Evolutionary conservation across 2,329 filamentous ascomycete genomes (phyloP), one percentile per base, ranked within the genome.

Genomic region (Celoporthe dispersa): DNA sequence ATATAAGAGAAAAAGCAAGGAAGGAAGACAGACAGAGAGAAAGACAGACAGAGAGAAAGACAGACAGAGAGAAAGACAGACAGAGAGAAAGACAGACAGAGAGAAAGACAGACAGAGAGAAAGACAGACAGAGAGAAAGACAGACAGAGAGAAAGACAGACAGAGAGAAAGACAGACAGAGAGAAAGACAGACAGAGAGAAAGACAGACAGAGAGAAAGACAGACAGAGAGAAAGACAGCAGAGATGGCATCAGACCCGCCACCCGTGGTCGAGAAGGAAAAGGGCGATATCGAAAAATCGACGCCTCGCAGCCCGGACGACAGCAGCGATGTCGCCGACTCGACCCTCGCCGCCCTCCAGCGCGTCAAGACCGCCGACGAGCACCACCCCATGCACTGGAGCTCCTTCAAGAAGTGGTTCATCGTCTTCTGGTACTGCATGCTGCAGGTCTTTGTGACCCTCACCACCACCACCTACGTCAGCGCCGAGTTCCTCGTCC

Each of bases 401-500:
- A 72, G 68, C 60, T 55, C 70, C 9, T 59, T 67, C 64, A 78
- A 78, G 73, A 78, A 78, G 72, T 78, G 76, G 76, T n/a, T 62
- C 51, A 73, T 77, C 69, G 68, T 75, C 60, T 64, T 51, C 60
- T 70, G 76, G 57, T 78, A 78, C 74, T 78, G 76, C 66, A 66
- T 75, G 60, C 74, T 78, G 25, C 81, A 82, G 71, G 74, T 76
- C 35, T 81, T 82, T 68, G 78, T 83, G 57, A 78, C 79, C 28
- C 72, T 82, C 61, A 78, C 80, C 4, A 79, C 78, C 25, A 82
- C 81, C 22, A 79, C 78, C 14, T 82, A 81, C 71, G 77, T 82
- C 64, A 78, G 79, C 57, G 80, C 78, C 12, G 79, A 82, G 73
- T 79, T 75, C 68, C 70, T 79, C 62, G 76, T 82, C 68, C 68